Conservation (phyloP, 768 basidiomycete genomes). For the Pulveroboletus sp. region DNA sequence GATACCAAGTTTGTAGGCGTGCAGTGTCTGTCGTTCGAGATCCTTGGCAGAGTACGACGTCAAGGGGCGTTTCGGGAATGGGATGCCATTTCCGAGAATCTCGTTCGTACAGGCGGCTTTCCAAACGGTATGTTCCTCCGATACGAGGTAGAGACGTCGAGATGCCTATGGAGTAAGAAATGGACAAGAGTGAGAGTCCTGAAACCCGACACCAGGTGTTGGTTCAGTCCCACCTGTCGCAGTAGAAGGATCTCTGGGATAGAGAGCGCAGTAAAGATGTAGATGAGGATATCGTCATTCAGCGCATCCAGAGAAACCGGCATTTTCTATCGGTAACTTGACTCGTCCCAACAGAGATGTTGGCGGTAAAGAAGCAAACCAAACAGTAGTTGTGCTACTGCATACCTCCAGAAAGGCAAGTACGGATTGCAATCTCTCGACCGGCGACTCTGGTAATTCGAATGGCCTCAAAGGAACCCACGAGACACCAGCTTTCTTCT, state of each 20-base stretch:
- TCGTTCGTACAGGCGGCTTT: slow-evolving; percentile 41
- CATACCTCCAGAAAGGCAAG: slow-evolving; percentile 15
- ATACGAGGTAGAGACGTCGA: slow-evolving; percentile 41
- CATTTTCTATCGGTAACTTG: slow-evolving; percentile 9
- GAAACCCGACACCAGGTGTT: not conserved
- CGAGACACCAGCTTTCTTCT: slow-evolving; percentile 66
- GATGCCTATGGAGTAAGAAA: slow-evolving; percentile 40
- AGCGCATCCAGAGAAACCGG: slow-evolving; percentile 19
- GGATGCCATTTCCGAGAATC: slow-evolving; percentile 43
- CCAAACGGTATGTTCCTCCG: slow-evolving; percentile 53
- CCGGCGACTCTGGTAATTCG: not conserved
- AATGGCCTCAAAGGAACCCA: slow-evolving; percentile 57
- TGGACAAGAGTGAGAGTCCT: not conserved
- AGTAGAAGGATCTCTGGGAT: slow-evolving; percentile 40
- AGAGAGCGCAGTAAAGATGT: slow-evolving; percentile 32
- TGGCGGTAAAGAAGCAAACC: not conserved
- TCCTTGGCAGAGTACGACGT: slow-evolving; percentile 35
- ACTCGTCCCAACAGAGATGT: not conserved
- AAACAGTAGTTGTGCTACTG: too few species aligned
- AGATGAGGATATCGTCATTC: slow-evolving; percentile 37
- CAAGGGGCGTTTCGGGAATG: slow-evolving; percentile 42
- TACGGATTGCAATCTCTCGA: not conserved
- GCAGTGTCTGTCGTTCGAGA: slow-evolving; percentile 42
- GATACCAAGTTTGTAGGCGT: slow-evolving; percentile 43
- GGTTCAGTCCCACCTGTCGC: slow-evolving; percentile 35